A percentile compares a stretch with the other conserved stretches of the same genome.
Conservation (phyloP, 306 rosid genomes). For the Cicer pinnatifidum region DNA sequence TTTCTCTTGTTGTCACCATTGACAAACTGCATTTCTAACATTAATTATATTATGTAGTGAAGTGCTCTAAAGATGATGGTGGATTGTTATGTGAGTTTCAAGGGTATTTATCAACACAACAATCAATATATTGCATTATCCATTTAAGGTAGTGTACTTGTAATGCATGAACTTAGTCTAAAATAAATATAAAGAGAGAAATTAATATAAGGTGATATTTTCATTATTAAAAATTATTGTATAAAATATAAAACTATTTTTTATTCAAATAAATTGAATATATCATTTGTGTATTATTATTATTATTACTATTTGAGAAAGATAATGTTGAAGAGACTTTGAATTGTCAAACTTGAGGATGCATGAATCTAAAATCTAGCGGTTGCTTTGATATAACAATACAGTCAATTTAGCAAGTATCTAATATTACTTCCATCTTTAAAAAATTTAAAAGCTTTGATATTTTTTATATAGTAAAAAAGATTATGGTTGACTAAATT, state of each 20-base stretch:
- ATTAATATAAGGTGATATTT: not conserved
- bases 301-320: not conserved
- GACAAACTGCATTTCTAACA: not conserved
- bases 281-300: not conserved
- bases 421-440: too few relatives aligned
- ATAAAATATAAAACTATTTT: not conserved
- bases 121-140: not conserved
- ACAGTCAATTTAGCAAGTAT: too few relatives aligned
- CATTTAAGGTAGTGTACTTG: not conserved
- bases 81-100: not conserved
- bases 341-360: not conserved
- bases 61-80: not conserved
- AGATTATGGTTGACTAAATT: too few relatives aligned
- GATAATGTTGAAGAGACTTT: not conserved
- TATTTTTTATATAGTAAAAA: too few relatives aligned
- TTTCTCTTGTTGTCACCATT: not conserved
- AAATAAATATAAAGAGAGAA: not conserved
- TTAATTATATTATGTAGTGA: not conserved
- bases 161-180: not conserved
- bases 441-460: too few relatives aligned
- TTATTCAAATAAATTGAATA: not conserved
- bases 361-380: not conserved
- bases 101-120: not conserved
- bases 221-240: not conserved
- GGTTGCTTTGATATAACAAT: too few relatives aligned